Percentiles rank a stretch among this genome's conserved stretches.
Conservation (phyloP, 2,329 filamentous ascomycete genomes). For the Ophiocordyceps robertsii region DNA sequence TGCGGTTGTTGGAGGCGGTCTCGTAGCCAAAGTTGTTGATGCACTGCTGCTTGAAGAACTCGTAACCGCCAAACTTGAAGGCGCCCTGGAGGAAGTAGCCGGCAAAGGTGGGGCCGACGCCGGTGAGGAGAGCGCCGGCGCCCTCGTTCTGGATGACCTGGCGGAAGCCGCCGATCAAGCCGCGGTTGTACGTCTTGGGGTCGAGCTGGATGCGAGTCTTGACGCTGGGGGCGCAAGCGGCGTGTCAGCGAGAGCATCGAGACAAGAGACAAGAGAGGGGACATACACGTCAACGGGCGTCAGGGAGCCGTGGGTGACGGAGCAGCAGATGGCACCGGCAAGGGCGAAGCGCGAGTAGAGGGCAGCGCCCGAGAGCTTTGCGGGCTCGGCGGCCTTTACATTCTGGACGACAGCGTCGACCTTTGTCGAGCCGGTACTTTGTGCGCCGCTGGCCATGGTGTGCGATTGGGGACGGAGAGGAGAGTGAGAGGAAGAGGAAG, state of each 20-base stretch:
- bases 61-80: conserved; percentile 90
- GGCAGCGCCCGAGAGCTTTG: conserved; percentile 36
- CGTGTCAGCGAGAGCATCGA: neutral
- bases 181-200: conserved; percentile 76
- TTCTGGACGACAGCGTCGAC: conserved; percentile 30
- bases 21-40: conserved; percentile 72
- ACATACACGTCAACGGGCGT: conserved; percentile 99
- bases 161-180: conserved; percentile 74
- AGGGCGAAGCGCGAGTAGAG: conserved; percentile 97
- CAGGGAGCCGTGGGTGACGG: conserved; percentile 89
- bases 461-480: conserved; percentile 4
- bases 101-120: conserved; percentile 71
- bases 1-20: conserved; percentile 65
- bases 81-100: conserved; percentile 92
- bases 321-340: conserved; percentile 95
- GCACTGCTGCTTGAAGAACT: conserved; percentile 89
- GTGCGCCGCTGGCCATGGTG: conserved; percentile 25
- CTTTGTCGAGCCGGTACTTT: conserved; percentile 27
- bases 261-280: neutral
- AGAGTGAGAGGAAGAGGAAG: neutral
- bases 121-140: conserved; percentile 73
- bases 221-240: conserved; percentile 43
- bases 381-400: conserved; percentile 24
- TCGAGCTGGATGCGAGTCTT: conserved; percentile 95
- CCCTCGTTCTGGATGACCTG: conserved; percentile 77